phyloP scores from a whole-genome alignment of 371 early-diverging fungal genomes.

The Mucor irregularis region DNA sequence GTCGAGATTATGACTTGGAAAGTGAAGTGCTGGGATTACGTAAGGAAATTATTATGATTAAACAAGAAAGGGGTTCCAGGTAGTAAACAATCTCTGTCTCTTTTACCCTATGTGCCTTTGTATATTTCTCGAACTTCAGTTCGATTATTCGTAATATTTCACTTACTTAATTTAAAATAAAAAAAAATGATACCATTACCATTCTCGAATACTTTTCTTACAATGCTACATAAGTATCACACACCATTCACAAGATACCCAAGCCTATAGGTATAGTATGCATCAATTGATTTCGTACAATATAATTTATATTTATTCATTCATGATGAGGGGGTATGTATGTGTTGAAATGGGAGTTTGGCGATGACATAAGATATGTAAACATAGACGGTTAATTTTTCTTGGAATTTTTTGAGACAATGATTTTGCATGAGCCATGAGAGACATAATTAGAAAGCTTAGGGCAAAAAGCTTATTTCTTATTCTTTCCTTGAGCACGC shows the following conservation, averaged over 20 bases:
- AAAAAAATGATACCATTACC: too few relatives aligned
- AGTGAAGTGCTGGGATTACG: constrained; percentile 48
- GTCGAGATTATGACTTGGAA: constrained; percentile 52
- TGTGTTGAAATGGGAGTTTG: neutral
- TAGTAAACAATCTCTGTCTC: neutral
- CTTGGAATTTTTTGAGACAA: neutral
- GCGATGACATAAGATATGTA: neutral
- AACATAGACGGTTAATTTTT: neutral
- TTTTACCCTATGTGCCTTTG: too few relatives aligned
- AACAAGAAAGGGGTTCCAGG: constrained; percentile 28
- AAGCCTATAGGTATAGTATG: too few relatives aligned
- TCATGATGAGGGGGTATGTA: neutral
- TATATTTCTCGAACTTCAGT: too few relatives aligned
- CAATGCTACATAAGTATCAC: too few relatives aligned
- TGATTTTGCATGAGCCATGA: too few relatives aligned
- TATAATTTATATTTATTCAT: neutral
- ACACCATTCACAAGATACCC: too few relatives aligned
- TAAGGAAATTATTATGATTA: constrained; percentile 37
- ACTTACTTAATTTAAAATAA: too few relatives aligned
- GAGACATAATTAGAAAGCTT: neutral
- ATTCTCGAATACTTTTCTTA: too few relatives aligned
- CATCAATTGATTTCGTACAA: too few relatives aligned
- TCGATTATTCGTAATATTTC: too few relatives aligned
- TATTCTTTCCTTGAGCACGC: constrained; percentile 25
- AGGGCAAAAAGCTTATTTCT: neutral